phyloP scores from a whole-genome alignment of 2,329 filamentous ascomycete genomes.

The Fusarium pininemorale region DNA sequence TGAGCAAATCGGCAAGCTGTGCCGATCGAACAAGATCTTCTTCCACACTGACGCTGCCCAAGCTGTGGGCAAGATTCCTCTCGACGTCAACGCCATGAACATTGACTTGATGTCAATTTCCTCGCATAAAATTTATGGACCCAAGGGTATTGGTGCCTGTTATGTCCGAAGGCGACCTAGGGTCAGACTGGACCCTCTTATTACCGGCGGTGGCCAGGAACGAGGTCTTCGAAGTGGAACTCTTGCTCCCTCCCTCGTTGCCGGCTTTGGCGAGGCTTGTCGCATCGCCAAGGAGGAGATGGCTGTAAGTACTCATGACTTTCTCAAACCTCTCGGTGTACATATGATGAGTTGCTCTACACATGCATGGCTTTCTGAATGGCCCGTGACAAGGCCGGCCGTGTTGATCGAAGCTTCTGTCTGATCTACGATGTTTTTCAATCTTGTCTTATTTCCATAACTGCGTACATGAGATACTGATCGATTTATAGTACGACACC shows the following conservation, averaged over 20 bases:
- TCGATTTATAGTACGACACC: constrained; percentile 79
- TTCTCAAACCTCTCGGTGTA: constrained; percentile 31
- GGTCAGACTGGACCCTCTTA: constrained; percentile 94
- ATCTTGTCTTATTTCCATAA: neutral
- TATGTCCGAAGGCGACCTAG: constrained; percentile 92
- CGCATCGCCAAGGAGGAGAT: constrained; percentile 91
- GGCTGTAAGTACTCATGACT: constrained; percentile 69
- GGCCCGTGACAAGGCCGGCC: constrained; percentile 66
- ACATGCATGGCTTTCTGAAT: constrained; percentile 94
- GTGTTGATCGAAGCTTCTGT: constrained; percentile 74
- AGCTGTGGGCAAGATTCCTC: constrained; percentile 96
- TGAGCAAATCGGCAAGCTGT: constrained; percentile 91
- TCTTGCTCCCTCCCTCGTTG: constrained; percentile 85
- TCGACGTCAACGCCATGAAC: constrained; percentile 98
- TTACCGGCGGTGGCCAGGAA: constrained; percentile 96
- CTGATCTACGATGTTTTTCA: constrained; percentile 56
- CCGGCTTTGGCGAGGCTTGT: constrained; percentile 96
- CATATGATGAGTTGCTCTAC: constrained; percentile 80
- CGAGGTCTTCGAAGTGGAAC: constrained; percentile 94
- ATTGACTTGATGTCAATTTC: constrained; percentile 99
- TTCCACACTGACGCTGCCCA: constrained; percentile 98
- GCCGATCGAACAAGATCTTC: constrained; percentile 90
- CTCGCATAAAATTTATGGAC: constrained; percentile 97
- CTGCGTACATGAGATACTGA: constrained; percentile 15
- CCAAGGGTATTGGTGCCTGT: constrained; percentile 96